These are phyloP conservation scores for Canna indica DNA, from an alignment of 176 grass and related monocot species.

Conservation along the genomic window DNA sequence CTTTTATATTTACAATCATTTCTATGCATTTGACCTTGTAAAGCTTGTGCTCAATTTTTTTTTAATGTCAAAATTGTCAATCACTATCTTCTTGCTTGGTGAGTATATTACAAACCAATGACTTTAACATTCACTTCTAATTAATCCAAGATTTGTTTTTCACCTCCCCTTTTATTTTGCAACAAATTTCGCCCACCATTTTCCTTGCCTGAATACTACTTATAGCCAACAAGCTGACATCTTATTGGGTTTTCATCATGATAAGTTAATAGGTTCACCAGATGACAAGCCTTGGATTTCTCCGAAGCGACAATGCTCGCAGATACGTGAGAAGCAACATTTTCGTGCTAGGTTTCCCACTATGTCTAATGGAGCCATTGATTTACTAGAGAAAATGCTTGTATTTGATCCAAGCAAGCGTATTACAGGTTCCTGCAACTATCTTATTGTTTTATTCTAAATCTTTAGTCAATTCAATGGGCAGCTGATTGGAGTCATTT, in stretches of 20 bases:
- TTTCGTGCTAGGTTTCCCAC: slow-evolving; percentile 70
- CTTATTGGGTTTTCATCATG: slow-evolving; percentile 28
- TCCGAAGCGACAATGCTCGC: slow-evolving; percentile 83
- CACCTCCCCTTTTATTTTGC: too few relatives aligned
- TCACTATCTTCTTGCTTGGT: too few relatives aligned
- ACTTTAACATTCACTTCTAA: too few relatives aligned
- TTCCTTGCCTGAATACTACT: background rate
- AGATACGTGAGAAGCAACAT: slow-evolving; percentile 92
- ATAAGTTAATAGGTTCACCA: slow-evolving; percentile 87
- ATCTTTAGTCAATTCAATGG: slow-evolving; percentile 20
- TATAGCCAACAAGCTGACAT: slow-evolving; percentile 12
- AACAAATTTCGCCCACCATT: background rate
- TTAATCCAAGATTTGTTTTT: too few relatives aligned
- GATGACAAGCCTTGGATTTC: slow-evolving; percentile 93
- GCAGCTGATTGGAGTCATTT: background rate
- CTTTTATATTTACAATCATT: too few relatives aligned
- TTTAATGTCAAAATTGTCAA: too few relatives aligned
- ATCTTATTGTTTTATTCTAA: slow-evolving; percentile 13
- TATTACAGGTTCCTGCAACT: slow-evolving; percentile 63
- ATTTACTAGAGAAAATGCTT: slow-evolving; percentile 99
- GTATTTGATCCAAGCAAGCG: slow-evolving; percentile 95
- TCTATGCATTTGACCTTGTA: too few relatives aligned
- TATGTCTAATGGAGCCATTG: slow-evolving; percentile 69
- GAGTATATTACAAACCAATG: too few relatives aligned
- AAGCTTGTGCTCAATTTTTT: too few relatives aligned